Evolutionary conservation across 345 rosid genomes (phyloP).

Genomic region (Moringa oleifera): DNA sequence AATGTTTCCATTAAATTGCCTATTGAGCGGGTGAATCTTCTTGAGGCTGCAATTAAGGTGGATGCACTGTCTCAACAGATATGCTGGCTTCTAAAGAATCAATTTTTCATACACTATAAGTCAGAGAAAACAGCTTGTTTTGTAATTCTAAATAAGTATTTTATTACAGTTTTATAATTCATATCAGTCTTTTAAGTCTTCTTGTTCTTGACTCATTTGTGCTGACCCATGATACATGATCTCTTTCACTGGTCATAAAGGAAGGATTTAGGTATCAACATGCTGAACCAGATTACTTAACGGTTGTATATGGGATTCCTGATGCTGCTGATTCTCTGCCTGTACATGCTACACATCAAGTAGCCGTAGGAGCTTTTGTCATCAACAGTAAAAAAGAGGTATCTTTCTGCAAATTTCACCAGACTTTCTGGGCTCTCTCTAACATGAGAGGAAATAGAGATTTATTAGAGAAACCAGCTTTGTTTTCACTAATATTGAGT

Average conservation of each 20-base stretch:
- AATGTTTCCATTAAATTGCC: slow-evolving; percentile 77
- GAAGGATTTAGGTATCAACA: slow-evolving; percentile 69
- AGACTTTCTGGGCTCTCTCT: too few relatives aligned
- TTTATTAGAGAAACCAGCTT: too few relatives aligned
- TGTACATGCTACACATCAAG: slow-evolving; percentile 65
- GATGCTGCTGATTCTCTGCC: slow-evolving; percentile 42
- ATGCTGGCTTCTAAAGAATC: too few relatives aligned
- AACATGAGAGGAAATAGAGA: too few relatives aligned
- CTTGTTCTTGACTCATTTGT: too few relatives aligned
- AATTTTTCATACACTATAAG: too few relatives aligned
- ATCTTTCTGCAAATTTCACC: neutral
- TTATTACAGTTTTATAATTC: too few relatives aligned
- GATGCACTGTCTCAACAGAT: neutral
- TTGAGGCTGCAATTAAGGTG: slow-evolving; percentile 48
- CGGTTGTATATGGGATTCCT: slow-evolving; percentile 71
- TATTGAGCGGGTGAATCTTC: slow-evolving; percentile 38
- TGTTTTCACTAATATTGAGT: too few relatives aligned
- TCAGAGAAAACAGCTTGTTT: too few relatives aligned
- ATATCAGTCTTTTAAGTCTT: too few relatives aligned
- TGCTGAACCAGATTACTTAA: slow-evolving; percentile 68
- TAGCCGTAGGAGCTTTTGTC: slow-evolving; percentile 69
- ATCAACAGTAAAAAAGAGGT: slow-evolving; percentile 56
- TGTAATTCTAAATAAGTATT: too few relatives aligned
- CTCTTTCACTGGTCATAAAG: slow-evolving; percentile 36
- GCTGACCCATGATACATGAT: too few relatives aligned